phyloP scores from a whole-genome alignment of 768 basidiomycete species.

The Leccinum longicurvipes region DNA sequence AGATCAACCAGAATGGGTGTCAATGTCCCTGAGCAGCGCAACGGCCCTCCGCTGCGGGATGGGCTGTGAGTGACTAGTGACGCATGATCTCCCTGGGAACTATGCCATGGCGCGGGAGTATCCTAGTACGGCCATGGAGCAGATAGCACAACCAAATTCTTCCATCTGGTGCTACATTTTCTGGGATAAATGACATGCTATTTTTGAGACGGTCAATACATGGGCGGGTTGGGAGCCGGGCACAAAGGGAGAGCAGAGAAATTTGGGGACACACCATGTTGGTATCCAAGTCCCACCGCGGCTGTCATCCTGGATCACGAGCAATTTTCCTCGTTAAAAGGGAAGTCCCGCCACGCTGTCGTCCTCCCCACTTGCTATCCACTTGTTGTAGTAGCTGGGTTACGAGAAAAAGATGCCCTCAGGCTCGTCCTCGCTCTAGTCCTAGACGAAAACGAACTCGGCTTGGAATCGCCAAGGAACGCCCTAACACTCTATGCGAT shows the following conservation, averaged over 20 bases:
- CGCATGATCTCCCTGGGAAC: neutral
- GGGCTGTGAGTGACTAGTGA: neutral
- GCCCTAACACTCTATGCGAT: no score
- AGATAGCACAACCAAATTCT: neutral
- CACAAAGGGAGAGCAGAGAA: neutral
- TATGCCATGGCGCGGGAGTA: neutral
- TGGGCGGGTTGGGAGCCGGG: neutral
- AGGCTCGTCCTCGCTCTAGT: neutral
- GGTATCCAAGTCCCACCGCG: neutral
- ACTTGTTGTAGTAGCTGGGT: no score
- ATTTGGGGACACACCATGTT: neutral
- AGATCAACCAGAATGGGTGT: neutral
- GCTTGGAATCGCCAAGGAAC: no score
- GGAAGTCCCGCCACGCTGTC: no score
- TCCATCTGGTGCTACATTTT: neutral
- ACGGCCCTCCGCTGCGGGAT: neutral
- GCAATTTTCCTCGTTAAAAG: no score
- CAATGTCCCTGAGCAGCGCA: neutral
- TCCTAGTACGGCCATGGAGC: no score
- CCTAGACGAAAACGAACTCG: neutral
- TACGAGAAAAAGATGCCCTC: no score
- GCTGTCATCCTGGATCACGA: no score
- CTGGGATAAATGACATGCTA: neutral
- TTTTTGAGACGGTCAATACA: neutral
- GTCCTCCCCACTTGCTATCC: no score